Base-by-base conservation (phyloP, 441 rosid species). In the Biscutella auriculata region DNA sequence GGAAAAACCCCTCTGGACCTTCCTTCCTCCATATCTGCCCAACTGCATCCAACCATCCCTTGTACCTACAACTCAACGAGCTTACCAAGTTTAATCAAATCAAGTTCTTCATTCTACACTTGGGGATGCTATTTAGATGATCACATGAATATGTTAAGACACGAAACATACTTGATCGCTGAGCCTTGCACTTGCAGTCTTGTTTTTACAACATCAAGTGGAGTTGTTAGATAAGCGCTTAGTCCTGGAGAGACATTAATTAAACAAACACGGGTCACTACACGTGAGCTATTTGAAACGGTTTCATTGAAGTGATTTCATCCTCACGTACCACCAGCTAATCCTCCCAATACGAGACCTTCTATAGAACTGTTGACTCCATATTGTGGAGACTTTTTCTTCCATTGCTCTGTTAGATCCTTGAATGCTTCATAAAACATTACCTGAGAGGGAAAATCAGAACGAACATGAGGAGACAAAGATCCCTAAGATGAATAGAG, bases 151-250 rank as follows among this genome's bases (percentile, higher is more conserved):
- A 44, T 35, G 34, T 32, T 0, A 19, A 5, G 1, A 48, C 0
- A 27, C 19, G 23, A 46, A 48, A 57, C 39, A 54, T 80, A 87
- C 97, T 95, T 87, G 66, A 79, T 35, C 4, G 81, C 62, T 41
- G 88, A 60, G 65, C 97, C 97, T 65, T 91, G 97, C 26, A 91
- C 96, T 74, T 91, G 97, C 65, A 91, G 64, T 72, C 97, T 85
- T 68, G 97, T 91, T 80, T 91, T 91, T 45, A 91, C 66, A 43
- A 91, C 88, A 71, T 91, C 97, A 60, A 91, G 59, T 39, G 97
- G 97, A 68, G 95, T 91, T 42, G 97, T 91, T 13, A 91, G 79
- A 65, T 82, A 83, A 5, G 97, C 92, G 57, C 95, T 83, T 53
- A 79, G 62, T 69, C 97, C 97, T 91, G 87, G 45, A 63, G 35